Evolutionary conservation across 306 rosid genomes (phyloP), one percentile per base, ranked within the genome.

Genomic region (Quercus robur): DNA sequence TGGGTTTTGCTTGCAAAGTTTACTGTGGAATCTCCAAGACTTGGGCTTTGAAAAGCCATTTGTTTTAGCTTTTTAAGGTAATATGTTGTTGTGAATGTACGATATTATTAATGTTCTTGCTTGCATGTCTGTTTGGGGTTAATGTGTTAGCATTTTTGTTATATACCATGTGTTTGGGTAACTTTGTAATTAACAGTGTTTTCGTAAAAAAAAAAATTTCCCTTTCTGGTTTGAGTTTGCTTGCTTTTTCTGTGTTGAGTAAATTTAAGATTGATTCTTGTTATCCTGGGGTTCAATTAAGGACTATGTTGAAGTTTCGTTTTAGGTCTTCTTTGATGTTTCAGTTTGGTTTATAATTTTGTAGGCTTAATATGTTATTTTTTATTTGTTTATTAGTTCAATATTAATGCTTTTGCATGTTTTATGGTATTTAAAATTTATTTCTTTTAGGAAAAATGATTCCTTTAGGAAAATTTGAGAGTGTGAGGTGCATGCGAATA

Each of bases 201-300:
- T 28, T 28, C 30, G 3, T 28, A 28, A 28, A 28, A 28, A 28
- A 28, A 28, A 28, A 28, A 28, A 28, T 3, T 28, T 3, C 30
- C 30, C 30, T 28, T 28, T 28, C 30, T 28, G 4, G 30, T 28
- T 28, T 28, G 30, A 28, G 30, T 28, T 28, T 28, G 4, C 30
- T 28, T 28, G 30, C 30, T 28, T 28, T 3, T 28, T 28, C 4
- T 28, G 4, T 28, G 30, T 28, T 28, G 30, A 28, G 30, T 28
- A 76, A 71, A 62, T 82, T 67, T 77, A 10, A 76, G 71, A 54
- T 82, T 35, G 62, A 18, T 70, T 70, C 6, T 56, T 59, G 66
- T 59, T 59, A 59, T 23, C 5, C 12, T 59, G 31, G 66, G 66
- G 31, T 23, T 59, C 66, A 21, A 2, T 11, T 5, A 59, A 59